phyloP scores from a whole-genome alignment of 371 early-diverging fungal genomes.

The Capillidium heterosporum region DNA sequence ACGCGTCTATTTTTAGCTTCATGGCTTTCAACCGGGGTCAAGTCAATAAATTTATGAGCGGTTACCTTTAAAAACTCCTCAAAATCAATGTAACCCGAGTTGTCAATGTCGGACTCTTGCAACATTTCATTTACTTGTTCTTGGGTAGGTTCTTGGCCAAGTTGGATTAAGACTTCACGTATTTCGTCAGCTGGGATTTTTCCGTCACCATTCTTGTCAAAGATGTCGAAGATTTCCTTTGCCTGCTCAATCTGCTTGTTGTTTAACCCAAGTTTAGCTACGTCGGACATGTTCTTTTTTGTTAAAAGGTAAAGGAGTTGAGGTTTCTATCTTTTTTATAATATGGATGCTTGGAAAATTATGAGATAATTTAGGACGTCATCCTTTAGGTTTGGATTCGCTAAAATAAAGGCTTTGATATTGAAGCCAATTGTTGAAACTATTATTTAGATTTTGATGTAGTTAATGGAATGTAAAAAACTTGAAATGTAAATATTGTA shows the following conservation, averaged over 20 bases:
- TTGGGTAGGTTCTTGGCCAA: not conserved
- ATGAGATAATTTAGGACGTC: too few relatives aligned
- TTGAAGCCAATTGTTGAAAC: too few relatives aligned
- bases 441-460: too few relatives aligned
- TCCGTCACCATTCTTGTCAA: conserved; percentile 4
- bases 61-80: conserved; percentile 5
- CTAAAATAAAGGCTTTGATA: too few relatives aligned
- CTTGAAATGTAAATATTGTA: too few relatives aligned
- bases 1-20: not conserved
- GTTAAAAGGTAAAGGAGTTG: too few relatives aligned
- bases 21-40: not conserved
- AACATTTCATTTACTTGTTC: not conserved
- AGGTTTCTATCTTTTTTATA: too few relatives aligned
- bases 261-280: conserved; percentile 11
- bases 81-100: conserved; percentile 2
- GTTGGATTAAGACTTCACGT: not conserved
- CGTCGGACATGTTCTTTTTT: too few relatives aligned
- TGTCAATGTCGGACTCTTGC: not conserved
- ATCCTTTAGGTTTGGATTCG: too few relatives aligned
- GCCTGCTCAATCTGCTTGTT: conserved; percentile 1
- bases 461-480: too few relatives aligned
- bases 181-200: conserved; percentile 2
- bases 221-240: not conserved
- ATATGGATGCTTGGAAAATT: too few relatives aligned
- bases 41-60: conserved; percentile 4